phyloP scores from a whole-genome alignment of 2,329 filamentous ascomycete species.

The Aspergillus transmontanensis region DNA sequence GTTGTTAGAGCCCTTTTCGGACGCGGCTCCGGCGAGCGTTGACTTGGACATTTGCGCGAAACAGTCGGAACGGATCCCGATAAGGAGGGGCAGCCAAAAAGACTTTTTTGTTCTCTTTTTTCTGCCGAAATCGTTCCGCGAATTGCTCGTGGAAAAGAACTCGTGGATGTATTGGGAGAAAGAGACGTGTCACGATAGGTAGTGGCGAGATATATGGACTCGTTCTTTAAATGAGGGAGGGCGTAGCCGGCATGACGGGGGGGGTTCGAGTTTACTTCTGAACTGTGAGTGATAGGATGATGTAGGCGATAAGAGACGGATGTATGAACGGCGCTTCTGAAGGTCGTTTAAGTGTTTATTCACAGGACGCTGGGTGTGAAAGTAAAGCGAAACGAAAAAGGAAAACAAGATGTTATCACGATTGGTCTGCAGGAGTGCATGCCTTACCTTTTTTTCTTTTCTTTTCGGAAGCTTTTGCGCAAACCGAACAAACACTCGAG shows the following conservation, averaged over 20 bases:
- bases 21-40: conserved; percentile 13
- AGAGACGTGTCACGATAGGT: not conserved
- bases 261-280: not conserved
- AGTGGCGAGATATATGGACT: conserved; percentile 6
- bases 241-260: conserved; percentile 7
- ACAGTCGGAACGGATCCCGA: not conserved
- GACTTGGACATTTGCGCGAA: conserved; percentile 17
- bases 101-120: too few relatives aligned
- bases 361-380: not conserved
- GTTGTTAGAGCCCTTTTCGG: conserved; percentile 13
- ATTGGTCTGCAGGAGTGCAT: not conserved
- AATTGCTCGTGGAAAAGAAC: not conserved
- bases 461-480: conserved; percentile 6
- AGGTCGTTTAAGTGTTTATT: not conserved
- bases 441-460: conserved; percentile 2
- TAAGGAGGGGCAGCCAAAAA: not conserved
- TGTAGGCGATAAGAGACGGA: not conserved
- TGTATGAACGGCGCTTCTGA: not conserved
- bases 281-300: not conserved
- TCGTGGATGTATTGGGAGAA: not conserved
- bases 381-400: not conserved
- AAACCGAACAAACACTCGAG: conserved; percentile 12
- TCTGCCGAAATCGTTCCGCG: not conserved
- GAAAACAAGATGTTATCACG: not conserved
- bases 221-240: conserved; percentile 10